These are phyloP conservation scores for Rasamsonia emersonii DNA, from an alignment of 2,329 filamentous ascomycete genomes.

Conservation along the genomic window DNA sequence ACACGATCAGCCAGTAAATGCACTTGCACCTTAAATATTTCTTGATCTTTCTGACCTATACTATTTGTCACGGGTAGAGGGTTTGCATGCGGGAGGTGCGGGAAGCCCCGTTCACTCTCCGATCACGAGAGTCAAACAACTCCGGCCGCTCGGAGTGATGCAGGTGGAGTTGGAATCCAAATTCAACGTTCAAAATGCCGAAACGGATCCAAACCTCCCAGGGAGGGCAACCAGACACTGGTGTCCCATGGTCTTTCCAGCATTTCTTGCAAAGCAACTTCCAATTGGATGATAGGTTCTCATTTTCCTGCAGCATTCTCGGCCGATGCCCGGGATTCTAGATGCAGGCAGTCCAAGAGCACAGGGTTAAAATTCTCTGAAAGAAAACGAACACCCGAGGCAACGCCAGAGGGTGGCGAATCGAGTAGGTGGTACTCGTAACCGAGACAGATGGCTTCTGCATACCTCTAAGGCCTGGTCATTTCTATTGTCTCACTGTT, in stretches of 20 bases:
- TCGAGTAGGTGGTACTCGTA: conserved; percentile 16
- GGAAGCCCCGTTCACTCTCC: conserved; percentile 24
- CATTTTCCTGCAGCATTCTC: too few relatives aligned
- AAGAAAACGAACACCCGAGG: conserved; percentile 13
- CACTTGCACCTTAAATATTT: conserved; percentile 18
- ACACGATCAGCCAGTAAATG: conserved; percentile 10
- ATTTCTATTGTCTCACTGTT: conserved; percentile 2
- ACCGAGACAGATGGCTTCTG: conserved; percentile 12
- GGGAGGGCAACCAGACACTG: too few relatives aligned
- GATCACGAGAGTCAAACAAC: conserved; percentile 31
- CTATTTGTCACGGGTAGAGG: conserved; percentile 25
- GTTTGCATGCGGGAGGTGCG: conserved; percentile 21
- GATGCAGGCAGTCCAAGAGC: too few relatives aligned
- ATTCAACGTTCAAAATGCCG: conserved; percentile 25
- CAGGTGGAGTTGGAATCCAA: conserved; percentile 32
- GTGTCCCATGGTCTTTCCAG: background rate
- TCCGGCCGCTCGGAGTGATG: conserved; percentile 27
- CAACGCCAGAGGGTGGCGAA: conserved; percentile 19
- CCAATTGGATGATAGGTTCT: too few relatives aligned
- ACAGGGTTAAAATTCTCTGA: too few relatives aligned
- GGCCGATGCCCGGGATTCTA: too few relatives aligned
- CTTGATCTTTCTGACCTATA: conserved; percentile 13
- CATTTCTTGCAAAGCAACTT: too few relatives aligned
- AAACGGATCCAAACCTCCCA: too few relatives aligned
- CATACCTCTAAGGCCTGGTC: conserved; percentile 4